A percentile compares a stretch with the other conserved stretches of the same genome.
Evolutionary conservation across 2,329 filamentous ascomycete genomes (phyloP).

Genomic region (Aspergillus terreus): DNA sequence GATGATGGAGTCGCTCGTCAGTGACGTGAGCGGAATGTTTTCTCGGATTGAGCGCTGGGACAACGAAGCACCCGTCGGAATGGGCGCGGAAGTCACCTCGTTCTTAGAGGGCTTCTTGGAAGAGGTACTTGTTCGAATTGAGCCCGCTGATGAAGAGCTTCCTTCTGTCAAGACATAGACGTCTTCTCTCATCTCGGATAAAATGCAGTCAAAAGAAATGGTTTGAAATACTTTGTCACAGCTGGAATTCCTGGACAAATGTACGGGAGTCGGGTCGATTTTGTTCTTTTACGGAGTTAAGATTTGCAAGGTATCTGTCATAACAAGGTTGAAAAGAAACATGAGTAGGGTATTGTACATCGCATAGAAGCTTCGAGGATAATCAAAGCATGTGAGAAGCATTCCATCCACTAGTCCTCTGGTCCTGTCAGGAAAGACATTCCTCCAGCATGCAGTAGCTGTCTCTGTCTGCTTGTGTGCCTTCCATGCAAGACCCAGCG

Average conservation of each 20-base stretch:
- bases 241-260: background rate
- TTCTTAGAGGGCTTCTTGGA: conserved; percentile 91
- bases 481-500: no score
- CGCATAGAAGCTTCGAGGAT: no score
- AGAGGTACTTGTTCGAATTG: conserved; percentile 87
- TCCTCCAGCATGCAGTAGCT: no score
- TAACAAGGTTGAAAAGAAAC: no score
- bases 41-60: conserved; percentile 89
- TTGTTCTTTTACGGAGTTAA: background rate
- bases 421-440: no score
- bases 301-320: background rate
- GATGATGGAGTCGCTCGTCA: conserved; percentile 73
- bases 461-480: no score
- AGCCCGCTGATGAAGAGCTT: conserved; percentile 56
- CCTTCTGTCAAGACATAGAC: background rate
- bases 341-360: no score
- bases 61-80: conserved; percentile 79
- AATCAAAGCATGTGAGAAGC: no score
- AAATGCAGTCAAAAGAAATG: background rate
- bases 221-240: background rate
- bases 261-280: background rate
- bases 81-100: conserved; percentile 84
- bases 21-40: conserved; percentile 77
- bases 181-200: background rate
- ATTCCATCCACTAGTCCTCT: no score